phyloP scores from a whole-genome alignment of 2,329 filamentous ascomycete species.

The Calonectria pauciramosa region DNA sequence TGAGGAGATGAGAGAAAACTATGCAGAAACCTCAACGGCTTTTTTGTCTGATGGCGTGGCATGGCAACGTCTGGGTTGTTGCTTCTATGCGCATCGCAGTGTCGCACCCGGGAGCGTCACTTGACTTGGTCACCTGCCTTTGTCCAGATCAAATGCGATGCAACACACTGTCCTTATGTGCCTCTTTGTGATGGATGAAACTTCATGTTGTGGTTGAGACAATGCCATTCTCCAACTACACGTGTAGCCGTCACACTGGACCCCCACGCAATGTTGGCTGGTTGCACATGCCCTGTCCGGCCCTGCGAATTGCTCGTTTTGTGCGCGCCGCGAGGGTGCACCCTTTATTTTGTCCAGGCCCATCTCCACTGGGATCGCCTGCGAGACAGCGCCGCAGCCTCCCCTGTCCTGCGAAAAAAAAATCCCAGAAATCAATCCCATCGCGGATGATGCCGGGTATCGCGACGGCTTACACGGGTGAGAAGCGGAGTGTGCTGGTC shows the following conservation, averaged over 20 bases:
- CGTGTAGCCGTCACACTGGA: conserved; percentile 19
- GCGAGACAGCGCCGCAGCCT: conserved; percentile 20
- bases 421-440: background rate
- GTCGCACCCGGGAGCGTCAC: conserved; percentile 7
- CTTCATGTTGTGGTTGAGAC: background rate
- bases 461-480: background rate
- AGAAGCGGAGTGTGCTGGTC: background rate
- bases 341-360: conserved; percentile 23
- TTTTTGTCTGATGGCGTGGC: background rate
- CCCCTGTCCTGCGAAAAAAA: background rate
- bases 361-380: background rate
- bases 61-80: background rate
- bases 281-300: conserved; percentile 3
- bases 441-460: background rate
- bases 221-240: conserved; percentile 10
- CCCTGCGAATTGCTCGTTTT: background rate
- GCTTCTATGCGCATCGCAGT: background rate
- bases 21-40: background rate
- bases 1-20: conserved; percentile 1
- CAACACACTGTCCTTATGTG: conserved; percentile 7
- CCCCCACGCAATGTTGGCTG: conserved; percentile 8
- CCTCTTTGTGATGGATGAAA: conserved; percentile 14
- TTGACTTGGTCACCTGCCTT: conserved; percentile 21
- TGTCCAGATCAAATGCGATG: conserved; percentile 14
- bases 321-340: background rate